Evolutionary conservation across 2,329 filamentous ascomycete species (phyloP), one percentile per base, ranked within the genome.

Genomic region (Cercospora sp.): DNA sequence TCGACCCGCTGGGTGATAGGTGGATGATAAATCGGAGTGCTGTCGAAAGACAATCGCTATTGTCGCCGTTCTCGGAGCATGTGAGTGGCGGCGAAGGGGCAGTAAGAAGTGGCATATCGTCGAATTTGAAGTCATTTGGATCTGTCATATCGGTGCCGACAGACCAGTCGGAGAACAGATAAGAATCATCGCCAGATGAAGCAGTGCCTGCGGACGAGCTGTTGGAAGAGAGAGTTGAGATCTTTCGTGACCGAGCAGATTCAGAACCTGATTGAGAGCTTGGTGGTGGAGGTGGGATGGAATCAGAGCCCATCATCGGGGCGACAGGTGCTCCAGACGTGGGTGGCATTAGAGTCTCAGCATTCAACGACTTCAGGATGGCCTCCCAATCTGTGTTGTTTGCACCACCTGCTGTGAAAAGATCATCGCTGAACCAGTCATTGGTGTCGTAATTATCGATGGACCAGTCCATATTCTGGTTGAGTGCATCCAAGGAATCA

Each of bases 341-440:
- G 3, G 49, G 21, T 28, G 9, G 49, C 49, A 53, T 53, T 24
- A 53, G 2, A 28, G 18, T 53, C 2, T 53, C 49, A 28, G 49
- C 49, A 28, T 53, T 53, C 24, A 53, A 28, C 24, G 49, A 53
- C 49, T 55, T 55, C 24, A 55, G 7, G 2, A 55, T 55, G 12
- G 49, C 49, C 24, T 55, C 49, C 49, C 49, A 55, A 28, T 55
- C 49, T n/a, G 49, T 55, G 24, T 55, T 55, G 49, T 55, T 55
- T 8, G 49, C 49, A 16, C 49, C 49, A 5, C 49, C 49, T n/a
- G 49, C 49, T 3, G 49, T 55, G 49, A 55, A 55, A 28, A 55
- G 49, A 55, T 55, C 49, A n/a, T 55, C 49, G 49, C 49, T 55
- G 49, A 55, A 55, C 49, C 49, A 55, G 24, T 55, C 49, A 26